Base-by-base conservation (phyloP, 1,284 basidiomycete species). In the Cutaneotrichosporon mucoides region DNA sequence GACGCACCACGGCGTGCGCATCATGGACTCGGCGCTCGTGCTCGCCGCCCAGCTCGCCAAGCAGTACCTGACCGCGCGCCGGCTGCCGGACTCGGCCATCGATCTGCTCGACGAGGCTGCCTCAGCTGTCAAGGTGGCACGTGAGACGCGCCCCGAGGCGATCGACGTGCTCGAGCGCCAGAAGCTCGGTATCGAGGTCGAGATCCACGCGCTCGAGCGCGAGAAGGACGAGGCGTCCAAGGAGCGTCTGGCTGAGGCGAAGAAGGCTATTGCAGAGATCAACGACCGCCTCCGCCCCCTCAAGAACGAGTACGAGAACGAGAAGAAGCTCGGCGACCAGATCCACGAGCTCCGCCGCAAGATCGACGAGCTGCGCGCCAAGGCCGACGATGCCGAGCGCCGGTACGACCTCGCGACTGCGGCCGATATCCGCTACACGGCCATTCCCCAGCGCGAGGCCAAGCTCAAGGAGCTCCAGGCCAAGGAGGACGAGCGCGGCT, bases 351-450 rank as follows among this genome's bases (percentile, higher is more conserved):
- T 91, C 38, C 85, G 91, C 55, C 84, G 86, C 71, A 89, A 84
- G 78, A 92, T 99, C 53, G 96, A 99, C 68, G 90, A 96, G 65
- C 82, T 99, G 45, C 89, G 87, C 66, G 87, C 88, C 24, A 99
- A 98, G 81, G 88, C 90, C 0, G 92, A 96, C 67, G 92, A 96
- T 51, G 95, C 95, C 6, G 92, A 98, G 77, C 83, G 95, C 75
- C 85, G 86, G 80, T 87, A 82, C 69, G 91, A 93, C 70, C 84
- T 95, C 56, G 84, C 85, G 1, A 89, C 89, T 3, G 90, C 90
- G 8, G 92, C 92, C 55, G 95, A 98, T 66, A 79, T 98, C 62
- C 87, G 88, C 56, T 96, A 93, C 79, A 92, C 90, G 72, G 93
- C 93, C 9, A 84, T 99, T 45, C 95, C 96, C 12, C 91, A 98